Percentiles rank a stretch among this genome's conserved stretches.
Conservation (phyloP, 805 yeast genomes). For the Millerozyma miso region DNA sequence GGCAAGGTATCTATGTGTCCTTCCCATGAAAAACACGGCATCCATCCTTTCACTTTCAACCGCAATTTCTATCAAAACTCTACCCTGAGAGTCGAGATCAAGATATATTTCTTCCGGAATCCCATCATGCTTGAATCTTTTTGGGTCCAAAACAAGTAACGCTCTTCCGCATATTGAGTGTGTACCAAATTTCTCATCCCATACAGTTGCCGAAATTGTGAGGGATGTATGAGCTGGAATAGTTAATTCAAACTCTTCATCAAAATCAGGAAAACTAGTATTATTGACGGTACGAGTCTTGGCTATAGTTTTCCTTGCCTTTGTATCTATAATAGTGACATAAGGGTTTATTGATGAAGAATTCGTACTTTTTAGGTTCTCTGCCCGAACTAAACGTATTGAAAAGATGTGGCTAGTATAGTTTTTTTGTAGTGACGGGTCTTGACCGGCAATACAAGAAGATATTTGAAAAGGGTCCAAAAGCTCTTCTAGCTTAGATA, state of each 20-base stretch:
- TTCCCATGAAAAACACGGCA: constrained; percentile 76
- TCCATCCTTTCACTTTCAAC: constrained; percentile 79
- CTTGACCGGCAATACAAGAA: constrained; percentile 28
- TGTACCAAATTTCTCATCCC: constrained; percentile 59
- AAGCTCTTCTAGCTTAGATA: constrained; percentile 49
- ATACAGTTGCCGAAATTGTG: constrained; percentile 56
- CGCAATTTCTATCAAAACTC: constrained; percentile 59
- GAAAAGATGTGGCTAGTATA: constrained; percentile 55
- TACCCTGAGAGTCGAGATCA: constrained; percentile 67
- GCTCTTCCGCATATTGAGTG: constrained; percentile 68
- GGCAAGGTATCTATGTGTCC: constrained; percentile 61
- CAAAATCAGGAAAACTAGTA: constrained; percentile 75
- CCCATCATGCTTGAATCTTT: constrained; percentile 61
- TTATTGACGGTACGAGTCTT: constrained; percentile 63
- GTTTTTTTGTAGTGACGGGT: constrained; percentile 27
- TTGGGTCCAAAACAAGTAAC: constrained; percentile 56
- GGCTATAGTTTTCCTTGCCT: constrained; percentile 52
- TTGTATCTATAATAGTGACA: constrained; percentile 59
- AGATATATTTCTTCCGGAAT: constrained; percentile 56
- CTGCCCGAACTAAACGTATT: constrained; percentile 59
- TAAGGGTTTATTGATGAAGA: constrained; percentile 50
- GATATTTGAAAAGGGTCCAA: constrained; percentile 59
- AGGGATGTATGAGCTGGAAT: constrained; percentile 37
- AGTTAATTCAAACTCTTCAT: constrained; percentile 72
- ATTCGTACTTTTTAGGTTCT: constrained; percentile 48